phyloP scores from a whole-genome alignment of 345 rosid species.

The Chamaenerion angustifolium region DNA sequence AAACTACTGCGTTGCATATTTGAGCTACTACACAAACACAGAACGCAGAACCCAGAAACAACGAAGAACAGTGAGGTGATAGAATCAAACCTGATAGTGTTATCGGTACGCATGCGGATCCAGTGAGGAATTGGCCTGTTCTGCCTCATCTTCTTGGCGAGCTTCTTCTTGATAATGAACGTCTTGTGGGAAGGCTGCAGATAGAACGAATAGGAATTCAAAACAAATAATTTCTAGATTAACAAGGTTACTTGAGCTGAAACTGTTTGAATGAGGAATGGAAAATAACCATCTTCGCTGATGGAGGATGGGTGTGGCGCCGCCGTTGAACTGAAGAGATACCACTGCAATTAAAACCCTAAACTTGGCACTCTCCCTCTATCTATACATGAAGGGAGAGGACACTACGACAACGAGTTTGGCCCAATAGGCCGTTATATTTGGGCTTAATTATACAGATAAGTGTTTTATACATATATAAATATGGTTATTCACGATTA shows the following conservation, averaged over 20 bases:
- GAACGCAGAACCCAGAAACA: background rate
- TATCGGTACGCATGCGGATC: constrained; percentile 17
- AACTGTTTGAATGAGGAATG: background rate
- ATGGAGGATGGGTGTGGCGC: background rate
- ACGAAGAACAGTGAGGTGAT: background rate
- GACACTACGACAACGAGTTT: too few relatives aligned
- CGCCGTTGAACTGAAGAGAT: background rate
- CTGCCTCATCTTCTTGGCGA: constrained; percentile 20
- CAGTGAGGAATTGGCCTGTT: constrained; percentile 18
- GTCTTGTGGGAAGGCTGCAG: constrained; percentile 14
- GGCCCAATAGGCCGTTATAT: too few relatives aligned
- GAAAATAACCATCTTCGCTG: constrained; percentile 3
- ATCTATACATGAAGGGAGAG: too few relatives aligned
- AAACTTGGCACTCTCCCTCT: too few relatives aligned
- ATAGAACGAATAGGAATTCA: background rate
- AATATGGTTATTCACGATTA: too few relatives aligned
- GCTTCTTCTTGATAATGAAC: constrained; percentile 14
- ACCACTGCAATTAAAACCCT: constrained; percentile 1
- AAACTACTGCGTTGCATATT: too few relatives aligned
- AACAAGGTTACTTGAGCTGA: background rate
- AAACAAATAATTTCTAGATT: background rate
- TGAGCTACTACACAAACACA: too few relatives aligned
- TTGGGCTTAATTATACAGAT: too few relatives aligned
- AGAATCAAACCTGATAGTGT: constrained; percentile 11
- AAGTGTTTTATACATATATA: too few relatives aligned